Conservation (phyloP, 768 basidiomycete genomes). For the Russula foetens region DNA sequence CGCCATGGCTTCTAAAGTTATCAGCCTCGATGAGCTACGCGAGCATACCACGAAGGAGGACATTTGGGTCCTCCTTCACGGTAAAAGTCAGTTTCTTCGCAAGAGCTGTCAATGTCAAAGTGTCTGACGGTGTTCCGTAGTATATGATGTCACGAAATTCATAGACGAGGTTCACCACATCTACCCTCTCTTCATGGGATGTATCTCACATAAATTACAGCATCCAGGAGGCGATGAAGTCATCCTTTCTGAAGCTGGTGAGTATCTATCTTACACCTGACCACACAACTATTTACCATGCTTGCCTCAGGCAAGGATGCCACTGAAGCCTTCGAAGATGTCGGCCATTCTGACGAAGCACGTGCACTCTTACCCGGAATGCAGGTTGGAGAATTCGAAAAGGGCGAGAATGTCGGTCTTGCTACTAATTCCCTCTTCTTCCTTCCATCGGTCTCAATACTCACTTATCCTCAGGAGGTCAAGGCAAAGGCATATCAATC, state of each 20-base stretch:
- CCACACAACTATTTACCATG: neutral
- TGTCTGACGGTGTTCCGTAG: conserved; percentile 35
- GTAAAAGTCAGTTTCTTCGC: conserved; percentile 52
- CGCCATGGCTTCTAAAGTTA: conserved; percentile 37
- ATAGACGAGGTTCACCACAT: conserved; percentile 69
- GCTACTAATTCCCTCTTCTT: neutral
- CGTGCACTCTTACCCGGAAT: conserved; percentile 88
- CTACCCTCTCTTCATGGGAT: neutral
- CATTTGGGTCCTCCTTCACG: conserved; percentile 76
- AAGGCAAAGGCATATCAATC: conserved; percentile 11
- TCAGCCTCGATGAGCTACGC: conserved; percentile 72
- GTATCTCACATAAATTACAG: conserved; percentile 31
- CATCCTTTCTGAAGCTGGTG: conserved; percentile 84
- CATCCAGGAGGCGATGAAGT: conserved; percentile 99
- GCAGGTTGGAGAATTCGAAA: conserved; percentile 72
- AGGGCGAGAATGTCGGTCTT: conserved; percentile 34
- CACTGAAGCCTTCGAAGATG: conserved; percentile 98
- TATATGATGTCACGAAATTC: conserved; percentile 92
- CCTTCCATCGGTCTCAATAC: neutral
- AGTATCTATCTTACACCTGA: conserved; percentile 24
- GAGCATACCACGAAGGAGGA: conserved; percentile 64
- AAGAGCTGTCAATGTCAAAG: conserved; percentile 7
- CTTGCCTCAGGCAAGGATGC: conserved; percentile 73
- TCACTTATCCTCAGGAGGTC: neutral
- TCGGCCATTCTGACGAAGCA: conserved; percentile 98